phyloP scores from a whole-genome alignment of 495 filamentous ascomycete genomes.

The Xylaria flabelliformis region DNA sequence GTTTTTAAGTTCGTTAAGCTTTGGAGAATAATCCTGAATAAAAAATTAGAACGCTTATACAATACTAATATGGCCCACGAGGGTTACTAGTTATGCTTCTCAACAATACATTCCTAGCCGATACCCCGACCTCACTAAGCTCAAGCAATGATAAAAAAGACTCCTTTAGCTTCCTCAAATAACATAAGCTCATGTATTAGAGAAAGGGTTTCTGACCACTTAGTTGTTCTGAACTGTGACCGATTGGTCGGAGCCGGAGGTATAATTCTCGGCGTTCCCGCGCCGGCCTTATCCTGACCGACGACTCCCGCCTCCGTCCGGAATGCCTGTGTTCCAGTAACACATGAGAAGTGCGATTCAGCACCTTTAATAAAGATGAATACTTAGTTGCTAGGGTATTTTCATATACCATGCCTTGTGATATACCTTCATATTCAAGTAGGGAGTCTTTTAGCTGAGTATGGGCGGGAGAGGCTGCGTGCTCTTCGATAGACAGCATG shows the following conservation, averaged over 20 bases:
- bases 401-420: neutral
- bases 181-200: neutral
- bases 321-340: neutral
- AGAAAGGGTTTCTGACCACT: neutral
- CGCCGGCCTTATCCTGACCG: neutral
- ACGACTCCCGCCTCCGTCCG: conserved; percentile 5
- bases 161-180: neutral
- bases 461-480: neutral
- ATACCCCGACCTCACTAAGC: neutral
- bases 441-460: neutral
- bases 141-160: neutral
- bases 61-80: neutral
- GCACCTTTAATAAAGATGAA: neutral
- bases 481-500: neutral
- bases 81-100: neutral
- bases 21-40: neutral
- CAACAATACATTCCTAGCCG: neutral
- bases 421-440: neutral
- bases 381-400: neutral
- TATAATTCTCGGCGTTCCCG: neutral
- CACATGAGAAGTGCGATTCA: neutral
- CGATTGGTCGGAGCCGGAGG: neutral
- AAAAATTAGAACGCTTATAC: neutral
- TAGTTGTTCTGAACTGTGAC: neutral
- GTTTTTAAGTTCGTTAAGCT: neutral